Evolutionary conservation across 257 asterid species (phyloP).

Genomic region (Cordia subcordata): DNA sequence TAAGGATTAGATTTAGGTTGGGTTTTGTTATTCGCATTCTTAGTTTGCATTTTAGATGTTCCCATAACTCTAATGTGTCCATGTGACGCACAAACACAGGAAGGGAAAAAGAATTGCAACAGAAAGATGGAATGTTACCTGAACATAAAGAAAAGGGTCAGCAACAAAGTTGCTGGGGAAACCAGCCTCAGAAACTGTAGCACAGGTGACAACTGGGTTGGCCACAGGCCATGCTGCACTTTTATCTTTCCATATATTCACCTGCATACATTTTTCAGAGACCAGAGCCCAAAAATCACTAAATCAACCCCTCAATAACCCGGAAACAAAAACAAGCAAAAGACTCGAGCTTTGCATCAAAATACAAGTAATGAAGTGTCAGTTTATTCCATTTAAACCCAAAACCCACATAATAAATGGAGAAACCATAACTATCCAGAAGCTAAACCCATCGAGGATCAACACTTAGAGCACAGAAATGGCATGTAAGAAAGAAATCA

Average conservation of each 20-base stretch:
- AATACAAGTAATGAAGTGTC: neutral
- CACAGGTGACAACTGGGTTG: constrained; percentile 88
- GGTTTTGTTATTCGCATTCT: too few species aligned
- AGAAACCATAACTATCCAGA: too few species aligned
- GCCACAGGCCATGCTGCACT: constrained; percentile 95
- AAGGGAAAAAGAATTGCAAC: constrained; percentile 3
- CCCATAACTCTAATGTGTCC: neutral
- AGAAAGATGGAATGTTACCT: constrained; percentile 32
- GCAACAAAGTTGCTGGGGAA: constrained; percentile 92
- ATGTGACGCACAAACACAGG: neutral
- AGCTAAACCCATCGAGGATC: too few species aligned
- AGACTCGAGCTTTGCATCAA: too few species aligned
- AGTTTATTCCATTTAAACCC: constrained; percentile 18
- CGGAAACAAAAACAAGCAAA: constrained; percentile 6
- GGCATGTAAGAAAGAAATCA: too few species aligned
- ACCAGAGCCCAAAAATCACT: constrained; percentile 4
- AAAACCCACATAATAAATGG: constrained; percentile 13
- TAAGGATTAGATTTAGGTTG: too few species aligned
- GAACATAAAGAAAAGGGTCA: constrained; percentile 76
- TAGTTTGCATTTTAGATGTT: constrained; percentile 6
- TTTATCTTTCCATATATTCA: constrained; percentile 59
- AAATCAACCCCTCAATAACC: neutral
- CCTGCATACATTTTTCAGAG: constrained; percentile 44
- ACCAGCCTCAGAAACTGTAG: constrained; percentile 78
- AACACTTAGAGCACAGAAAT: too few species aligned